Evolutionary conservation across 805 yeast genomes (phyloP).

Genomic region (Kluyveromyces nonfermentans): DNA sequence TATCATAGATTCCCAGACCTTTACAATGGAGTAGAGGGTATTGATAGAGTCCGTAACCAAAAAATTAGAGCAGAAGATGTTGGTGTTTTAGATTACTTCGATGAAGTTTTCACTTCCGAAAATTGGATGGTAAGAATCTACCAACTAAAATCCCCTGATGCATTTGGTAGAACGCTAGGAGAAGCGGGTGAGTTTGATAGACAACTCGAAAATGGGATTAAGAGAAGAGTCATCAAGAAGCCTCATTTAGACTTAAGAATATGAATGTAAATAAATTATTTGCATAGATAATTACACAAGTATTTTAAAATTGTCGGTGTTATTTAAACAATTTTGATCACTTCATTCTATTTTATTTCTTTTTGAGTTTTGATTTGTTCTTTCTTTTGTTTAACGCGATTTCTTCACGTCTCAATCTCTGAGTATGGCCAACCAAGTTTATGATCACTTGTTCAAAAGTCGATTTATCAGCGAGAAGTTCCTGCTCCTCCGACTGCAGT

Average conservation of each 20-base stretch:
- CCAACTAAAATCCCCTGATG: slow-evolving; percentile 82
- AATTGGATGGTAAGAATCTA: slow-evolving; percentile 96
- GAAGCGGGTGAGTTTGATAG: slow-evolving; percentile 48
- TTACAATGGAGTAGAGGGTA: slow-evolving; percentile 46
- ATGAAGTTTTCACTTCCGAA: slow-evolving; percentile 90
- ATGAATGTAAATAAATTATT: slow-evolving; percentile 4
- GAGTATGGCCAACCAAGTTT: slow-evolving; percentile 84
- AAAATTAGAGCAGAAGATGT: slow-evolving; percentile 43
- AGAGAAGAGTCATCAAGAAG: slow-evolving; percentile 38
- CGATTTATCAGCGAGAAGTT: slow-evolving; percentile 52
- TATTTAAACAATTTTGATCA: not conserved
- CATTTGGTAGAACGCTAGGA: slow-evolving; percentile 68
- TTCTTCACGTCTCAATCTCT: slow-evolving; percentile 53
- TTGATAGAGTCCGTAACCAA: slow-evolving; percentile 87
- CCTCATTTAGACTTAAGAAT: slow-evolving; percentile 45
- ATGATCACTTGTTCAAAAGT: slow-evolving; percentile 84
- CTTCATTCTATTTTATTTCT: not conserved
- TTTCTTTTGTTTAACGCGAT: slow-evolving; percentile 30
- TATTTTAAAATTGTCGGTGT: not conserved
- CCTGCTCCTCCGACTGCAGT: slow-evolving; percentile 35
- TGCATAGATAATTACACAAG: not conserved
- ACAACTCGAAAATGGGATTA: slow-evolving; percentile 22
- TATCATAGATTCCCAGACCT: slow-evolving; percentile 77
- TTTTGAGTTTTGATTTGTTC: slow-evolving; percentile 11
- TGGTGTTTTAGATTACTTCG: slow-evolving; percentile 61